Conservation (phyloP, 176 grass and related monocot species). For the Rhynchospora tenuis region DNA sequence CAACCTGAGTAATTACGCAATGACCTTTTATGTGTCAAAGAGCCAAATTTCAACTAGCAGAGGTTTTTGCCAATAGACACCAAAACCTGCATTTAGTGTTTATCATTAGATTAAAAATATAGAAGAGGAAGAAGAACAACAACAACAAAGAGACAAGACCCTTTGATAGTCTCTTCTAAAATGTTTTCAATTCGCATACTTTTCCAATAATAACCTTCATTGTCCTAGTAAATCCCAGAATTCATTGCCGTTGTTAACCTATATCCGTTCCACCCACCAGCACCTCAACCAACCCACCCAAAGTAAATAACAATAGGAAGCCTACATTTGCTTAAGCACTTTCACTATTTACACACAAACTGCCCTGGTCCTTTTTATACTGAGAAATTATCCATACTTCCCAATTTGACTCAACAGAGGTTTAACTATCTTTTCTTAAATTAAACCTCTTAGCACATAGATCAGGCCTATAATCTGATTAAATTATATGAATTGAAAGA, state of each 20-base stretch:
- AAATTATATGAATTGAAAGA: neutral
- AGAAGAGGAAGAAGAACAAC: neutral
- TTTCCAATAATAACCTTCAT: neutral
- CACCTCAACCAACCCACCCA: too few relatives aligned
- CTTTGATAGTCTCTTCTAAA: neutral
- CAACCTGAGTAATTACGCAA: constrained; percentile 9
- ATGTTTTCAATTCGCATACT: neutral
- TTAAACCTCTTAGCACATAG: neutral
- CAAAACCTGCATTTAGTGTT: constrained; percentile 20
- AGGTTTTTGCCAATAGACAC: neutral
- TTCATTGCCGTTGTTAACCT: neutral
- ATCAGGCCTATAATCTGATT: neutral
- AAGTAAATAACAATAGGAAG: neutral
- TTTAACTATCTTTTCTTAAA: neutral
- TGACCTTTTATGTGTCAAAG: neutral
- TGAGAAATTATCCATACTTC: neutral
- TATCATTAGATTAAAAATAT: constrained; percentile 10
- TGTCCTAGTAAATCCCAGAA: neutral
- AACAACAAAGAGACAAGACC: neutral
- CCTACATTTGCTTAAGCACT: neutral
- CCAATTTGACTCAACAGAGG: neutral
- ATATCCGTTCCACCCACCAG: neutral
- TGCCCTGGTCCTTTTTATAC: neutral
- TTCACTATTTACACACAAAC: neutral
- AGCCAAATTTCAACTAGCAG: neutral